Conservation (phyloP, 495 filamentous ascomycete genomes). For the Penicillium maclennaniae region DNA sequence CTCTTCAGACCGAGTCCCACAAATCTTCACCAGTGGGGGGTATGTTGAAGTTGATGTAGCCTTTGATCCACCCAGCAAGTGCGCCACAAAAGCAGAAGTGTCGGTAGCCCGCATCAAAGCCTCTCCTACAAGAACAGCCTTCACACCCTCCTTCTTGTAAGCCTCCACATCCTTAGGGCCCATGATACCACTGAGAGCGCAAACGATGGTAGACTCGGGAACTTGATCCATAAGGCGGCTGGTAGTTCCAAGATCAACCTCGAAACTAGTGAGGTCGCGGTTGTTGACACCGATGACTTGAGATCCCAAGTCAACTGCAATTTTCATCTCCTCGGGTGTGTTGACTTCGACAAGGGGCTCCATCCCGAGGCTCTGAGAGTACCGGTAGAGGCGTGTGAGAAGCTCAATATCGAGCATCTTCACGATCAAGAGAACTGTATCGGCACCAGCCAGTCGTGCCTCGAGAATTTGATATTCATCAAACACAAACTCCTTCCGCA, state of each 20-base stretch:
- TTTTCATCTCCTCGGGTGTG: conserved; percentile 85
- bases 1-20: conserved; percentile 83
- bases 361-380: conserved; percentile 90
- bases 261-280: conserved; percentile 89
- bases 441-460: conserved; percentile 86
- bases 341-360: conserved; percentile 97
- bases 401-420: conserved; percentile 86
- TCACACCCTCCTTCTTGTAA: conserved; percentile 84
- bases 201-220: conserved; percentile 80
- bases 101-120: conserved; percentile 87
- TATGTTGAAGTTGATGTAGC: conserved; percentile 9
- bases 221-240: conserved; percentile 85
- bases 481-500: conserved; percentile 97
- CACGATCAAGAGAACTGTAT: conserved; percentile 93
- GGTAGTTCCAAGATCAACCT: conserved; percentile 93
- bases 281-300: conserved; percentile 98
- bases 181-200: conserved; percentile 91
- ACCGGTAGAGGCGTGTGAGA: conserved; percentile 77
- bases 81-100: conserved; percentile 73
- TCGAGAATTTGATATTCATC: conserved; percentile 98
- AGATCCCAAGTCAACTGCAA: conserved; percentile 80
- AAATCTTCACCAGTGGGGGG: conserved; percentile 82
- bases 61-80: conserved; percentile 64
- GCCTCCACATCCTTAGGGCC: conserved; percentile 85
- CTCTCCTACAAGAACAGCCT: conserved; percentile 91